A percentile compares a stretch with the other conserved stretches of the same genome.
phyloP scores from a whole-genome alignment of 352 stramenopile species.

The Blastocystis sp. region DNA sequence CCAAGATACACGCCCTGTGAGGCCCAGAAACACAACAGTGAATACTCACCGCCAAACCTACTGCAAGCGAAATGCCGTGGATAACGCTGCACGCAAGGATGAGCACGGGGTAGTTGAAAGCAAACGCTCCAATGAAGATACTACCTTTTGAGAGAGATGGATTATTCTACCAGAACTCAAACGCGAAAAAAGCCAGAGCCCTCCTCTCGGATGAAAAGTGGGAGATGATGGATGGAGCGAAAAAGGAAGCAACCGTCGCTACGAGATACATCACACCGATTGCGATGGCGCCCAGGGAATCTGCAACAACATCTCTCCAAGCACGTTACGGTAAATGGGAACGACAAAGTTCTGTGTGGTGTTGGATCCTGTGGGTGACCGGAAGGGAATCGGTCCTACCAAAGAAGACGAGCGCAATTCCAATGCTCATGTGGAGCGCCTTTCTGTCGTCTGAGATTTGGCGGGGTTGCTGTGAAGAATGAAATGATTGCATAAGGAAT shows the following conservation, averaged over 20 bases:
- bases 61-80: background rate
- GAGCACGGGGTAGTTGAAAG: constrained; percentile 26
- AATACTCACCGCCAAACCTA: background rate
- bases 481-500: no score
- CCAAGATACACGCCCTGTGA: constrained; percentile 46
- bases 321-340: constrained; percentile 1
- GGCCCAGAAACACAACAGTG: constrained; percentile 23
- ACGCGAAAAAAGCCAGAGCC: constrained; percentile 26
- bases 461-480: no score
- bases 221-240: constrained; percentile 50
- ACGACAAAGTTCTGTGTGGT: constrained; percentile 47
- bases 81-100: constrained; percentile 28
- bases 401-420: constrained; percentile 48
- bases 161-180: constrained; percentile 24
- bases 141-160: background rate
- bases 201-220: constrained; percentile 28
- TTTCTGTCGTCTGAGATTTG: constrained; percentile 24
- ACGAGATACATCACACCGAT: constrained; percentile 31
- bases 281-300: constrained; percentile 8
- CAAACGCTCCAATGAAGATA: constrained; percentile 43
- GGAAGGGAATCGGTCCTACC: background rate
- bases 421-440: constrained; percentile 34
- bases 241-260: constrained; percentile 24
- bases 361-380: background rate
- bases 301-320: background rate